These are phyloP conservation scores for Ogataea paradorogensis DNA, from an alignment of 805 yeast genomes.

Conservation along the genomic window DNA sequence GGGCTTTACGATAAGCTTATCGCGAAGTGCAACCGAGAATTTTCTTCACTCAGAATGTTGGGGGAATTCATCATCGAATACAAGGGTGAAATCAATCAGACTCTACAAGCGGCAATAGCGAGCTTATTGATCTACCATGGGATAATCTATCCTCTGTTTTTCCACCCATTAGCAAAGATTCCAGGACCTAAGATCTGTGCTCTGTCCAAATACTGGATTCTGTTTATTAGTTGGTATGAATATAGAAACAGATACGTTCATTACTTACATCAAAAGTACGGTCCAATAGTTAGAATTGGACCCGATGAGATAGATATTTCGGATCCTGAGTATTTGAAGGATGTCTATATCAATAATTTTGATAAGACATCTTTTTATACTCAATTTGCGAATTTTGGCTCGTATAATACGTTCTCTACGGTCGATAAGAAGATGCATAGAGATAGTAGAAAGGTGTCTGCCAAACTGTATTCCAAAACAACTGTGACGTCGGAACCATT, in stretches of 20 bases:
- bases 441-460: slow-evolving; percentile 38
- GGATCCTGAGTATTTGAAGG: slow-evolving; percentile 47
- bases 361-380: slow-evolving; percentile 58
- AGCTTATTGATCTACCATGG: slow-evolving; percentile 10
- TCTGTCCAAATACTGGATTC: slow-evolving; percentile 39
- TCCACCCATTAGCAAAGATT: slow-evolving; percentile 47
- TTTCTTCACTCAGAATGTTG: slow-evolving; percentile 10
- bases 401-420: slow-evolving; percentile 57
- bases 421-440: slow-evolving; percentile 49
- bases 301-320: slow-evolving; percentile 62
- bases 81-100: slow-evolving; percentile 7
- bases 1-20: neutral
- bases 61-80: slow-evolving; percentile 5
- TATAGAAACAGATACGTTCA: slow-evolving; percentile 50
- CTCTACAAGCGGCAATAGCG: slow-evolving; percentile 3
- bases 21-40: neutral
- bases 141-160: slow-evolving; percentile 43
- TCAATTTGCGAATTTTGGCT: slow-evolving; percentile 57
- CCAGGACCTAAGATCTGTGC: slow-evolving; percentile 62
- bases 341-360: slow-evolving; percentile 54
- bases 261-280: slow-evolving; percentile 51
- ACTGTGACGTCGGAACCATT: slow-evolving; percentile 33
- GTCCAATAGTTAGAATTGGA: slow-evolving; percentile 58
- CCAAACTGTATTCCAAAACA: slow-evolving; percentile 45
- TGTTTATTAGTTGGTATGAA: slow-evolving; percentile 44